Percentiles rank a stretch among this genome's conserved stretches.
Conservation (phyloP, 345 rosid species). For the Erodium maritimum region DNA sequence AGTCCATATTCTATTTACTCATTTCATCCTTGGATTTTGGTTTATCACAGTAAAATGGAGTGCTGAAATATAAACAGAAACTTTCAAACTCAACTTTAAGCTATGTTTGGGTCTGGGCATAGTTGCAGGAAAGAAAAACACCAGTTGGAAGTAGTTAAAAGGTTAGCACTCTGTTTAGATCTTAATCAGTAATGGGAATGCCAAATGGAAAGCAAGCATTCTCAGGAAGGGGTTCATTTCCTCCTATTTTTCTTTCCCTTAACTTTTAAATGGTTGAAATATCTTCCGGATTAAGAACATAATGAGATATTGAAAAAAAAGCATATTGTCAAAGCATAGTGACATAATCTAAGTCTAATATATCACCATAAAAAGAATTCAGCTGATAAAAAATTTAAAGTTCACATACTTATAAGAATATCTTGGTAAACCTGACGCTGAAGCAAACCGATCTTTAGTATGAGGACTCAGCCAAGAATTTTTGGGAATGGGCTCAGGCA, state of each 20-base stretch:
- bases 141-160: background rate
- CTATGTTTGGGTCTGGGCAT: no score
- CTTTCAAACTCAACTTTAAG: background rate
- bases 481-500: conserved; percentile 24
- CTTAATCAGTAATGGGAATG: no score
- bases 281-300: background rate
- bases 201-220: background rate
- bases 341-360: background rate
- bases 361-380: background rate
- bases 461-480: conserved; percentile 49
- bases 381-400: conserved; percentile 2
- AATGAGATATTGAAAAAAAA: background rate
- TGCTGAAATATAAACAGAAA: no score
- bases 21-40: no score
- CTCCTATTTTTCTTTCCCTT: background rate
- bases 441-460: conserved; percentile 51
- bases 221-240: background rate
- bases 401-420: conserved; percentile 72
- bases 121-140: background rate
- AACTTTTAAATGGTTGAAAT: no score
- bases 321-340: background rate
- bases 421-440: conserved; percentile 67
- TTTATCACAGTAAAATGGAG: no score
- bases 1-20: no score
- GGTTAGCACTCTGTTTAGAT: background rate